A percentile compares a stretch with the other conserved stretches of the same genome.
Evolutionary conservation across 768 basidiomycete genomes (phyloP).

Genomic region (Suillus subalutaceus): DNA sequence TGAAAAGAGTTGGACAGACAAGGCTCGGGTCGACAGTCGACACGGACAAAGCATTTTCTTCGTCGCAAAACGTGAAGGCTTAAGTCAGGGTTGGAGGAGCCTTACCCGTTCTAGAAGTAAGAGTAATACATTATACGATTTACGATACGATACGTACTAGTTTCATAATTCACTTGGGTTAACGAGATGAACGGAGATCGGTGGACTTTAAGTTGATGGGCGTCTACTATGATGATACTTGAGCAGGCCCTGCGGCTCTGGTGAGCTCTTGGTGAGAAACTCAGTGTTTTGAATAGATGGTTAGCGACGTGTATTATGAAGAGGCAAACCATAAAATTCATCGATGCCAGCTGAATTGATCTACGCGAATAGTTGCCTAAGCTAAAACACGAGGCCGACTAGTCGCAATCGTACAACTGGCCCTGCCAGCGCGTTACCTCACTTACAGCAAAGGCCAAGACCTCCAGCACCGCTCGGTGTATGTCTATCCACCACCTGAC

Average conservation of each 20-base stretch:
- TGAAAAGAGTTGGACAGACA: slow-evolving; percentile 3
- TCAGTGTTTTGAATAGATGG: neutral
- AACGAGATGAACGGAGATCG: neutral
- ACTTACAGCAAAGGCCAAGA: neutral
- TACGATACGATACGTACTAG: neutral
- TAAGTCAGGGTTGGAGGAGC: slow-evolving; percentile 3
- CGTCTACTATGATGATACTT: neutral
- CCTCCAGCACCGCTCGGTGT: neutral
- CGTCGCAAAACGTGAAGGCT: neutral
- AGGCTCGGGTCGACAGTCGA: neutral
- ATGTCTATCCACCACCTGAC: too few relatives aligned
- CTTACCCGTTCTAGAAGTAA: neutral
- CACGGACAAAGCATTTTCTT: neutral
- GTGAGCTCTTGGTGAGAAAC: neutral
- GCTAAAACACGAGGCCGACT: neutral
- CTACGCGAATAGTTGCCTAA: neutral
- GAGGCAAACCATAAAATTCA: neutral
- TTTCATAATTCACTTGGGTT: neutral
- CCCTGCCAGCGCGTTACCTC: neutral
- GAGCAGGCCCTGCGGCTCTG: neutral
- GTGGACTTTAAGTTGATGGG: neutral
- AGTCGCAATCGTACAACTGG: too few relatives aligned
- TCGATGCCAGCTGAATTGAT: neutral
- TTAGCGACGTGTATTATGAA: neutral
- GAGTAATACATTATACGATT: too few relatives aligned